These are phyloP conservation scores for Hypoxylon subgilvum DNA, from an alignment of 495 filamentous ascomycete genomes.

Conservation along the genomic window DNA sequence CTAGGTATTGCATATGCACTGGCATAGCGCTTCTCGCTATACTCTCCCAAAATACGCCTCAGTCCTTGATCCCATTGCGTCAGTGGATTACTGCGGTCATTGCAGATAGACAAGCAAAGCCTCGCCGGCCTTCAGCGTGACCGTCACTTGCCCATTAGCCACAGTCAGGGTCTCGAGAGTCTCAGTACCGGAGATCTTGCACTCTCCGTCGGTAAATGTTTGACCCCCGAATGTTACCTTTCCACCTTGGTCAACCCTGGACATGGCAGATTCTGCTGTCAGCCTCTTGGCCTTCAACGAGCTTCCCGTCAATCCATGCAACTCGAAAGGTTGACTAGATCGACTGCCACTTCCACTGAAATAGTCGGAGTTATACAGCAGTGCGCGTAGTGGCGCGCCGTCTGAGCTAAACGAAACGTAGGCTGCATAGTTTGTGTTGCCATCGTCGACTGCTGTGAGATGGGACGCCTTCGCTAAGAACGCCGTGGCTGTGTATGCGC, in stretches of 20 bases:
- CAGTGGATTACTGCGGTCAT: not conserved
- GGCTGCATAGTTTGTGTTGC: slow-evolving; percentile 56
- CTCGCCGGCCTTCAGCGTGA: slow-evolving; percentile 59
- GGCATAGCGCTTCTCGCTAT: too few species aligned
- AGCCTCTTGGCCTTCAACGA: slow-evolving; percentile 59
- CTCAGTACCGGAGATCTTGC: slow-evolving; percentile 52
- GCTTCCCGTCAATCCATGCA: slow-evolving; percentile 50
- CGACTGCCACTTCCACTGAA: slow-evolving; percentile 55
- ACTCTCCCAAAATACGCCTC: too few species aligned
- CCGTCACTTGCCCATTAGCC: slow-evolving; percentile 51
- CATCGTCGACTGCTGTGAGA: slow-evolving; percentile 58
- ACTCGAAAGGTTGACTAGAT: slow-evolving; percentile 50
- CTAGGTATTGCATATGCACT: too few species aligned
- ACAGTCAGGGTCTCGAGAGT: slow-evolving; percentile 49
- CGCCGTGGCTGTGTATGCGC: slow-evolving; percentile 61
- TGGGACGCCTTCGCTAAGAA: slow-evolving; percentile 58
- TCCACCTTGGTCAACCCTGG: slow-evolving; percentile 56
- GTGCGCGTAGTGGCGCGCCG: slow-evolving; percentile 47
- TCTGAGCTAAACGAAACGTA: slow-evolving; percentile 58
- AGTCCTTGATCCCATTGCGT: too few species aligned
- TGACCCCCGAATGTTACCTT: slow-evolving; percentile 60
- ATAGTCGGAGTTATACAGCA: slow-evolving; percentile 67
- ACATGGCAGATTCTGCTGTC: slow-evolving; percentile 56
- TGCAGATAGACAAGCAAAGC: slow-evolving; percentile 61
- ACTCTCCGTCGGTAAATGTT: slow-evolving; percentile 60